Percentiles rank a stretch among this genome's conserved stretches.
Evolutionary conservation across 1,284 basidiomycete genomes (phyloP).

Genomic region (Austroboletus olivaceoglutinosus): DNA sequence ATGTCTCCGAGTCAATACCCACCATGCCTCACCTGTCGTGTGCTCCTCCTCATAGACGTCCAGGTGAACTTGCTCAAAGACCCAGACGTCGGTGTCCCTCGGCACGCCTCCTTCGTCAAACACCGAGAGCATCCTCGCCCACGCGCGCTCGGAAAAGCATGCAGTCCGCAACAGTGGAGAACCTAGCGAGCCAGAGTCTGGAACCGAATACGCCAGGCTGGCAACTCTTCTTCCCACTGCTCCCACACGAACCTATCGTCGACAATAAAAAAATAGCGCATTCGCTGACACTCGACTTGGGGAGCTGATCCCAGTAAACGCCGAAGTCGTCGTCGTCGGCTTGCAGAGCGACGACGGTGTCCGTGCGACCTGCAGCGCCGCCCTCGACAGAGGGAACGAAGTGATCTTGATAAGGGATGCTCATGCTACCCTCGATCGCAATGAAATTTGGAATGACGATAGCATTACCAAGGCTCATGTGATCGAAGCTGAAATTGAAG

Average conservation of each 20-base stretch:
- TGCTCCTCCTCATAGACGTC: slow-evolving; percentile 61
- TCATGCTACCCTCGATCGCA: slow-evolving; percentile 63
- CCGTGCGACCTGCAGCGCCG: slow-evolving; percentile 61
- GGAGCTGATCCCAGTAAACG: slow-evolving; percentile 47
- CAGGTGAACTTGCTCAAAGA: slow-evolving; percentile 51
- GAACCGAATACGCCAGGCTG: slow-evolving; percentile 52
- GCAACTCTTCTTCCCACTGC: slow-evolving; percentile 54
- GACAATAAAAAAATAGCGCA: slow-evolving; percentile 70
- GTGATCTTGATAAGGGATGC: slow-evolving; percentile 60
- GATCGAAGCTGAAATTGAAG: slow-evolving; percentile 44
- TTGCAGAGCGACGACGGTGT: slow-evolving; percentile 66
- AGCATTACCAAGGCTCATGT: slow-evolving; percentile 45
- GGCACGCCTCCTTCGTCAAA: slow-evolving; percentile 41
- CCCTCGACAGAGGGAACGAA: slow-evolving; percentile 60
- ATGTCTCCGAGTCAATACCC: slow-evolving; percentile 26
- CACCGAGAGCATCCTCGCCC: slow-evolving; percentile 47
- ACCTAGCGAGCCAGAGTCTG: slow-evolving; percentile 56
- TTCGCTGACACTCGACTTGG: slow-evolving; percentile 56
- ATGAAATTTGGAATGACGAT: slow-evolving; percentile 57
- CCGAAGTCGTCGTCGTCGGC: slow-evolving; percentile 64
- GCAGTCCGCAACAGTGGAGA: slow-evolving; percentile 62
- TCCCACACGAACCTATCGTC: slow-evolving; percentile 49
- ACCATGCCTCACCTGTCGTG: slow-evolving; percentile 33
- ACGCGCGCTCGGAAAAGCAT: slow-evolving; percentile 47
- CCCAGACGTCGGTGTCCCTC: slow-evolving; percentile 57